Evolutionary conservation across 1,139 yeast species (phyloP).

Genomic region (Hanseniaspora uvarum): DNA sequence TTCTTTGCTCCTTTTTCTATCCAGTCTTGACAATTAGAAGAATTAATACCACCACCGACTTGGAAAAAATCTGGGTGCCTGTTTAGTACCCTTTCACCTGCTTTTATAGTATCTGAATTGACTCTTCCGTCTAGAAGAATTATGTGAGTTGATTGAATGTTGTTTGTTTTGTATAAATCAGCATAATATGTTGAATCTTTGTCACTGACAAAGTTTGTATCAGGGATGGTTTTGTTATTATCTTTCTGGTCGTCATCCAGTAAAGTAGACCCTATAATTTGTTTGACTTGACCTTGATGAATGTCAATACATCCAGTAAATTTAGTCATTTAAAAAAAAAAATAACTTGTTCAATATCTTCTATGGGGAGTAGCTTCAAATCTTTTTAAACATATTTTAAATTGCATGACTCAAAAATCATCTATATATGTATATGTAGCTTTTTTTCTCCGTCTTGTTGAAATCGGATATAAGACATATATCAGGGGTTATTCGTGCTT

Average conservation of each 20-base stretch:
- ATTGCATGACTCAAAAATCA: not conserved
- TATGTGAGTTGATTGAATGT: conserved; percentile 74
- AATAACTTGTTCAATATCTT: too few relatives aligned
- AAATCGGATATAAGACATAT: not conserved
- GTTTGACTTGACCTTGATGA: conserved; percentile 90
- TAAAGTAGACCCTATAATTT: conserved; percentile 89
- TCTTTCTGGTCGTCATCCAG: conserved; percentile 37
- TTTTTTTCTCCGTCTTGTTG: too few relatives aligned
- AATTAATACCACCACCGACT: conserved; percentile 85
- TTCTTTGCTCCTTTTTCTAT: conserved; percentile 27
- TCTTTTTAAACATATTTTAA: too few relatives aligned
- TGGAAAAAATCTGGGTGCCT: conserved; percentile 72
- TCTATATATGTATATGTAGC: not conserved
- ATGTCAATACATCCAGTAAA: conserved; percentile 93
- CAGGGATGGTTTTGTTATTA: conserved; percentile 21
- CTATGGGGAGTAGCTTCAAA: too few relatives aligned
- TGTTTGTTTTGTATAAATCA: conserved; percentile 48
- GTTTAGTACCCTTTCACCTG: conserved; percentile 63
- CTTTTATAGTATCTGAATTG: conserved; percentile 40
- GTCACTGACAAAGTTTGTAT: conserved; percentile 71
- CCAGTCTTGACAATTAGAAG: conserved; percentile 67
- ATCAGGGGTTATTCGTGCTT: too few relatives aligned
- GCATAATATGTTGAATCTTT: conserved; percentile 73
- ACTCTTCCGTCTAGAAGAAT: conserved; percentile 80
- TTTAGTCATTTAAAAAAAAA: conserved; percentile 56